Evolutionary conservation across 169 alveolate genomes (phyloP), one percentile per base, ranked within the genome.

Genomic region (Plasmodium relictum): DNA sequence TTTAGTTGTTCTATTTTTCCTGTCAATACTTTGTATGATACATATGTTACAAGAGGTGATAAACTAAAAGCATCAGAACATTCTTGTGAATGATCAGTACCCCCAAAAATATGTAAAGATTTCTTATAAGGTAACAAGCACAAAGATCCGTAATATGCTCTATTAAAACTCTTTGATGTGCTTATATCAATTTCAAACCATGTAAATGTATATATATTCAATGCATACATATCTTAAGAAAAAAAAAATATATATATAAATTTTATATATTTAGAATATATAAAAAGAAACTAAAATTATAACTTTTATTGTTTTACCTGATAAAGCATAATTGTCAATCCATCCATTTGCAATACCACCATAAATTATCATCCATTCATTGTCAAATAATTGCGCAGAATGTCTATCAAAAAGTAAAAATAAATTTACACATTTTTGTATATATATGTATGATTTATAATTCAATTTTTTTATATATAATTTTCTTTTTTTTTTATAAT

Each of bases 301-400:
- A 9, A 16, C 3, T 31, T 26, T 42, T 68, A 24, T 56, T 54
- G 14, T 44, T 48, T 20, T 85, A 85, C 92, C 92, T 42, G 92
- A 62, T 16, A 85, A 54, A 41, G 92, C 92, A 62, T 85, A 85
- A 39, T 59, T 85, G 0, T 85, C 92, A 31, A 85, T 85, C 92
- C 92, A 85, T 12, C 92, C 92, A 73, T 70, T 85, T 24, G 92
- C 69, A 50, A 85, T 44, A 39, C 92, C 92, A 12, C 92, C 92
- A 73, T 85, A 85, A 44, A 85, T 45, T 48, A 85, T 59, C 92
- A 85, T 85, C 92, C 92, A 85, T 54, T 85, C 87, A 31, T 83
- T 83, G 45, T 85, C 92, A 62, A 85, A 70, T 39, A 85, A 50
- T 42, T 70, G 87, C 12, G 92, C 73, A 39, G 92, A 52, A 26